phyloP scores from a whole-genome alignment of 345 rosid species.

The Linum tenue region DNA sequence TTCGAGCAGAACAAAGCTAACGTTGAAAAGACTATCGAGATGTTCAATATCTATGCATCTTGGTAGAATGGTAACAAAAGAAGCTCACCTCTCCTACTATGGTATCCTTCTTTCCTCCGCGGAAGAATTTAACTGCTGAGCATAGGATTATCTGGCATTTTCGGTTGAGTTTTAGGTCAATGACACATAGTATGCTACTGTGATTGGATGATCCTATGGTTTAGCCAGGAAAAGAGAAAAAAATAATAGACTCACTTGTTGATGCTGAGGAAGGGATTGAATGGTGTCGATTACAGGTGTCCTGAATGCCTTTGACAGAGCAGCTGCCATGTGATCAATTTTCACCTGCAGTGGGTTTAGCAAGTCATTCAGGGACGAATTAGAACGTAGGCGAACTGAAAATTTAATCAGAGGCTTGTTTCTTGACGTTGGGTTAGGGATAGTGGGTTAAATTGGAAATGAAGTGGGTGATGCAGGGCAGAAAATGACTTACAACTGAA shows the following conservation, averaged over 20 bases:
- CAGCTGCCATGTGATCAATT: slow-evolving; percentile 73
- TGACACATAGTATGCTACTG: background rate
- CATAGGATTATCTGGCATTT: slow-evolving; percentile 67
- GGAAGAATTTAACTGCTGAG: slow-evolving; percentile 66
- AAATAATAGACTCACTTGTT: slow-evolving; percentile 50
- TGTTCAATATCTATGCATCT: too few relatives aligned
- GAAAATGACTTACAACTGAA: slow-evolving; percentile 8
- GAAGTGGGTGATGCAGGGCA: slow-evolving; percentile 4
- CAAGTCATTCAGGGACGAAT: too few relatives aligned
- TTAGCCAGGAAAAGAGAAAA: background rate
- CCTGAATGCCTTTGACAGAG: slow-evolving; percentile 72
- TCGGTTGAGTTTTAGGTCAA: background rate
- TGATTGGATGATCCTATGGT: background rate
- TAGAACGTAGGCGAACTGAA: too few relatives aligned
- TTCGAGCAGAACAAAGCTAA: background rate
- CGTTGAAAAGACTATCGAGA: background rate
- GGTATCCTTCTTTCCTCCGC: slow-evolving; percentile 76
- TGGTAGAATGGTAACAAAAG: background rate
- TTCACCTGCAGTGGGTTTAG: slow-evolving; percentile 41
- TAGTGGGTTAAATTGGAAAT: background rate
- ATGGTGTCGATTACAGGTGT: slow-evolving; percentile 77
- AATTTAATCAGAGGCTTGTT: too few relatives aligned
- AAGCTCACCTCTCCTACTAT: slow-evolving; percentile 54
- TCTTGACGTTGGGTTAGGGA: background rate
- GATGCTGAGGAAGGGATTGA: slow-evolving; percentile 91